Evolutionary conservation across 495 filamentous ascomycete genomes (phyloP), one percentile per base, ranked within the genome.

Genomic region (Penicillium egyptiacum): DNA sequence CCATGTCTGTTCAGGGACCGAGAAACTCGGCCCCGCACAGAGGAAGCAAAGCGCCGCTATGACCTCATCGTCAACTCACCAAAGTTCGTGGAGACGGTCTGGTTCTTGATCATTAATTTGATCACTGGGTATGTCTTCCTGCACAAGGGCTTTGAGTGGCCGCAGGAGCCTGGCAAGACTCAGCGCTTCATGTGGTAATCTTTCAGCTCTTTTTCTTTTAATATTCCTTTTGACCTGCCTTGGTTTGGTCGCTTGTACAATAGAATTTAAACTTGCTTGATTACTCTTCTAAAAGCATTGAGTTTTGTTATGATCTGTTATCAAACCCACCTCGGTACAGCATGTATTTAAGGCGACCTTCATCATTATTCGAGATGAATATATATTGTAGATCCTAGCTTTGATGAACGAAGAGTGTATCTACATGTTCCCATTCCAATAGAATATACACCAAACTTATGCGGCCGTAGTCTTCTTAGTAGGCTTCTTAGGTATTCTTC

Each of bases 111-210:
- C 3, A 80, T 96, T 51, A 92, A 96, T 68, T 71, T 69, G 9
- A 80, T 77, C 1, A 93, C 90, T 10, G 87, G 90, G 61, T 92
- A 88, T 68, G 72, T 96, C 37, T 97, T 98, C 64, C 65, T 96
- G 49, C 83, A 83, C 61, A 79, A 82, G 67, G 87, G 86, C 2
- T 98, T 96, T 68, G 80, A 83, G 60, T 97, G 93, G 93, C 70
- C 77, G 23, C 81, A 88, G 61, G 92, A 96, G 69, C 83, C 80
- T 28, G 91, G 91, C 28, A 86, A 79, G 63, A 73, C 90, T 56
- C 92, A 97, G 78, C 79, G 93, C 56, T 98, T 98, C 64, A 90
- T 98, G 88, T 98, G 92, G 92, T 96, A 60, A 75, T 61, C 14
- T 43, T 14, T 20, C 4, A 20, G 16, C 16, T 3, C 9, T 10